Percentiles rank a stretch among this genome's conserved stretches.
Conservation (phyloP, 768 basidiomycete species). For the Auricularia sp. region DNA sequence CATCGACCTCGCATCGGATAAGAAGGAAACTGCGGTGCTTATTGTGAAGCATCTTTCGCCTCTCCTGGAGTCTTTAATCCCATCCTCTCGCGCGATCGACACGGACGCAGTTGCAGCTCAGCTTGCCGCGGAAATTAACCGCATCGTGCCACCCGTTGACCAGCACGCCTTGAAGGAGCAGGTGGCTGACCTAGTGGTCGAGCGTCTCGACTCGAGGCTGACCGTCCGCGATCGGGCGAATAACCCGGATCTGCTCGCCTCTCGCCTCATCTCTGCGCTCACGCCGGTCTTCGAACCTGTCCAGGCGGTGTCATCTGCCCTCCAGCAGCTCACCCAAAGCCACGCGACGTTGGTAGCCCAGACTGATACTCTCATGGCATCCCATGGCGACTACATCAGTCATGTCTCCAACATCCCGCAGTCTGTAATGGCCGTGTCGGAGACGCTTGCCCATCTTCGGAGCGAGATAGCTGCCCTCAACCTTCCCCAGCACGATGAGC, state of each 20-base stretch:
- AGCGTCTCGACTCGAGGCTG: constrained; percentile 71
- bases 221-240: constrained; percentile 56
- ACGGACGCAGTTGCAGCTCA: constrained; percentile 46
- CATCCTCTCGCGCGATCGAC: constrained; percentile 33
- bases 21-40: constrained; percentile 74
- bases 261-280: constrained; percentile 13
- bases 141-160: constrained; percentile 65
- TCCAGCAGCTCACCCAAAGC: constrained; percentile 41
- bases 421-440: not conserved
- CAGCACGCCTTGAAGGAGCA: constrained; percentile 84
- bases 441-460: not conserved
- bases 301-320: constrained; percentile 34
- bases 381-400: constrained; percentile 1
- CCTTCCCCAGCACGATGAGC: not conserved
- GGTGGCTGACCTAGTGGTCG: constrained; percentile 80
- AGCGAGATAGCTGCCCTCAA: not conserved
- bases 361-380: constrained; percentile 28
- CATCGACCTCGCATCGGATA: constrained; percentile 82
- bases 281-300: constrained; percentile 26
- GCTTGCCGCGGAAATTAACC: constrained; percentile 59
- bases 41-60: constrained; percentile 69
- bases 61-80: constrained; percentile 38
- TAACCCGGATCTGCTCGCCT: constrained; percentile 9
- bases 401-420: not conserved
- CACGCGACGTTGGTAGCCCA: constrained; percentile 42